Conservation (phyloP, 2,329 filamentous ascomycete genomes). For the Dothiorella sarmentorum region DNA sequence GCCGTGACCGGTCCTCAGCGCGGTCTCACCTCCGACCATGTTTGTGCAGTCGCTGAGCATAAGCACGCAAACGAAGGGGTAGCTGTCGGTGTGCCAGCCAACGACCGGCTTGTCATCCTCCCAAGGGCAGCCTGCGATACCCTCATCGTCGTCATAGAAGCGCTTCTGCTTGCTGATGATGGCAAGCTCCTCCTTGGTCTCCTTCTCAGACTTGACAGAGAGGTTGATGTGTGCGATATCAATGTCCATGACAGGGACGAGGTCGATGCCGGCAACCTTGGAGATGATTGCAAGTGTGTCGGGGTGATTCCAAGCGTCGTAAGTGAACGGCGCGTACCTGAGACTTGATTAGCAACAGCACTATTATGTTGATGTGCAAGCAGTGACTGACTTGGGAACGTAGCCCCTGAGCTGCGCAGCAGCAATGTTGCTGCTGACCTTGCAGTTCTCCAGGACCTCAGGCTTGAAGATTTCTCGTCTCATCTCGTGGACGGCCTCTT, state of each 20-base stretch:
- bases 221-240: constrained; percentile 60
- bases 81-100: constrained; percentile 63
- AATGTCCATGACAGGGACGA: constrained; percentile 55
- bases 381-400: constrained; percentile 52
- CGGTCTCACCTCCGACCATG: constrained; percentile 65
- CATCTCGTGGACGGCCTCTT: constrained; percentile 60
- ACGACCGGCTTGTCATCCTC: constrained; percentile 55
- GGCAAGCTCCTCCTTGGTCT: constrained; percentile 44
- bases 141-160: constrained; percentile 40
- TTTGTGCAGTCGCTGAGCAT: constrained; percentile 62
- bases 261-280: constrained; percentile 56
- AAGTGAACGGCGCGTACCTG: constrained; percentile 62
- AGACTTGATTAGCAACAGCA: constrained; percentile 11
- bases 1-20: constrained; percentile 52
- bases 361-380: neutral
- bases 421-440: constrained; percentile 58
- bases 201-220: constrained; percentile 48
- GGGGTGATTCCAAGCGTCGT: constrained; percentile 58
- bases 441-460: constrained; percentile 55
- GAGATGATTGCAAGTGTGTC: constrained; percentile 54
- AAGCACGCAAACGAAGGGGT: constrained; percentile 66
- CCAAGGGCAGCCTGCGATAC: constrained; percentile 41
- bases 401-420: constrained; percentile 55
- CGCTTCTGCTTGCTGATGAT: constrained; percentile 37
- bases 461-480: constrained; percentile 59